These are phyloP conservation scores for Raddia guianensis DNA, from an alignment of 176 grass and related monocot genomes.

Conservation along the genomic window DNA sequence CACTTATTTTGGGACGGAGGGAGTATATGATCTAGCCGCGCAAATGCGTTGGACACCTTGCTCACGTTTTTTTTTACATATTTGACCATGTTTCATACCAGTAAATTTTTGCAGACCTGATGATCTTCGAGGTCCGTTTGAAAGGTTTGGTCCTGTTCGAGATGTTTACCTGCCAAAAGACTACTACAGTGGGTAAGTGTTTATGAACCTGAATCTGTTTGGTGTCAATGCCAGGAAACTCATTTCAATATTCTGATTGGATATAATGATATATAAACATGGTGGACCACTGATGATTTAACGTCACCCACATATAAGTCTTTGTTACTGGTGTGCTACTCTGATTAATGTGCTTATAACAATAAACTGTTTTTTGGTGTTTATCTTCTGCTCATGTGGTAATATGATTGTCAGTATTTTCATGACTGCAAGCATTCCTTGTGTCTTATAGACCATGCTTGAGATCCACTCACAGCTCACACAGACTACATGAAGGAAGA, in stretches of 20 bases:
- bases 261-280: slow-evolving; percentile 5
- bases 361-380: neutral
- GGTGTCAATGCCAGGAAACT: neutral
- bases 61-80: neutral
- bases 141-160: slow-evolving; percentile 71
- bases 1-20: too few species aligned
- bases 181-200: slow-evolving; percentile 70
- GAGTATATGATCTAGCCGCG: too few species aligned
- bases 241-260: neutral
- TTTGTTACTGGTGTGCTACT: neutral
- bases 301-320: neutral
- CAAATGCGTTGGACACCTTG: too few species aligned
- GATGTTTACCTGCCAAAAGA: slow-evolving; percentile 85
- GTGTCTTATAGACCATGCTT: neutral
- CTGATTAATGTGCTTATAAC: neutral
- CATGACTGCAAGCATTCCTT: neutral
- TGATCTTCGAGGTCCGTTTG: slow-evolving; percentile 59
- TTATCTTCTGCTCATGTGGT: slow-evolving; percentile 18
- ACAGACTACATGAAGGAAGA: neutral
- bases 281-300: neutral
- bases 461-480: neutral
- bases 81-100: neutral
- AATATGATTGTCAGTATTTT: slow-evolving; percentile 18
- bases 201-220: neutral
- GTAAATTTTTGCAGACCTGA: slow-evolving; percentile 49